phyloP scores from a whole-genome alignment of 108 stramenopile species.

The Aurantiochytrium sp. region DNA sequence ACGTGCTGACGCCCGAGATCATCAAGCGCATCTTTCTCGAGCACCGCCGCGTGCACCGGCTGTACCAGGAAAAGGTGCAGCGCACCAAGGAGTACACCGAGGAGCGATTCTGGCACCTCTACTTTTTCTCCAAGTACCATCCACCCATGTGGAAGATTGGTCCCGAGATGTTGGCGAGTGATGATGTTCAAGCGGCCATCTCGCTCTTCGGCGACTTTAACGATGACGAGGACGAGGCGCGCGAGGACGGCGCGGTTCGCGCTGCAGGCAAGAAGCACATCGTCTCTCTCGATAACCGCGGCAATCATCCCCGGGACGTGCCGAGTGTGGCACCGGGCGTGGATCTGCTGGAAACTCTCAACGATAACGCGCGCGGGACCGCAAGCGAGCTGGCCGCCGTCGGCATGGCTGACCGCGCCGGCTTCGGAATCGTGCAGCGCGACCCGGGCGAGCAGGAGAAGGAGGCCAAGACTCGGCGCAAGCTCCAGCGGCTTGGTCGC shows the following conservation, averaged over 20 bases:
- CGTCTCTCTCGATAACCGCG: background rate
- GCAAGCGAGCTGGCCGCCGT: slow-evolving; percentile 8
- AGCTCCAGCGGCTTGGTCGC: background rate
- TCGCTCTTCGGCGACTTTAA: background rate
- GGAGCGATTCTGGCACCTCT: background rate
- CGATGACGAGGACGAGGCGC: background rate
- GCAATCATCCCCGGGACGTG: background rate
- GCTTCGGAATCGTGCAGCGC: slow-evolving; percentile 5
- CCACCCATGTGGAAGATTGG: background rate
- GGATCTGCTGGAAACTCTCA: background rate
- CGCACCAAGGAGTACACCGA: background rate
- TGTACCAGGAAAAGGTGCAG: slow-evolving; percentile 17
- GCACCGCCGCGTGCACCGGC: background rate
- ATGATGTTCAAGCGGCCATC: background rate
- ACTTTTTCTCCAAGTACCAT: background rate
- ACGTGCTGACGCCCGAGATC: background rate
- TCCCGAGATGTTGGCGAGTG: background rate
- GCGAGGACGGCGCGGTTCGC: too few relatives aligned
- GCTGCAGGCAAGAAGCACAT: background rate
- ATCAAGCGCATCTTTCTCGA: slow-evolving; percentile 17
- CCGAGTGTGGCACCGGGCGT: background rate
- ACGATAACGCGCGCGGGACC: background rate
- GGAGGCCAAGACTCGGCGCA: background rate
- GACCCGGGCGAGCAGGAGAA: background rate
- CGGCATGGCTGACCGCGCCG: slow-evolving; percentile 9